Evolutionary conservation across 1,284 basidiomycete genomes (phyloP), one percentile per base, ranked within the genome.

Genomic region (Ganoderma boninense): DNA sequence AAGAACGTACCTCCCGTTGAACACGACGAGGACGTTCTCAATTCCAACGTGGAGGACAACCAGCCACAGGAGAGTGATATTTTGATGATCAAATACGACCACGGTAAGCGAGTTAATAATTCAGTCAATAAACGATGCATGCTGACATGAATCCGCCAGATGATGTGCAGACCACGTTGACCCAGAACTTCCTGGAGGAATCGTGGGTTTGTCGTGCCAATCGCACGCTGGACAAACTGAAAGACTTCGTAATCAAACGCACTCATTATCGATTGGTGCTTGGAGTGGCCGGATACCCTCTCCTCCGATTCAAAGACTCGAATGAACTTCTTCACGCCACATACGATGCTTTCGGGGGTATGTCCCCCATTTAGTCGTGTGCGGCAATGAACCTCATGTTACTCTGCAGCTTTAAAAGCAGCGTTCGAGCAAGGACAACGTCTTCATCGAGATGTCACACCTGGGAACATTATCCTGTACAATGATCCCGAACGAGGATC

Each of bases 381-480:
- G n/a, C n/a, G n/a, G n/a, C n/a, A n/a, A n/a, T 29, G 20, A 16
- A 20, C 8, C 35, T 65, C 16, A 54, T 35, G 16, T 54, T 18
- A 20, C 56, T 29, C 18, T 10, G 16, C 32, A 73, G 72, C 69
- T 4, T 46, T 69, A 46, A 13, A 20, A 11, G 49, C 49, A 44
- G 69, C 72, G 1, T 61, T 46, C 18, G 44, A 46, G 49, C 38
- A n/a, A n/a, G n/a, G n/a, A n/a, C n/a, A n/a, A 26, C 62, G 59
- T 14, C 26, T 73, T 18, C 72, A 73, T 56, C 63, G 72, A 52
- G 69, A 71, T 44, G 49, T 73, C 18, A 71, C 62, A 44, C 62
- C 68, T 0, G 64, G 52, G 4, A 73, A 73, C 63, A 71, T 73
- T 59, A 65, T 73, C 16, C 63, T 73, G 3, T 54, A 46, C 44